Conservation (phyloP, 1,139 yeast species). For the Magnusiomyces magnusii region DNA sequence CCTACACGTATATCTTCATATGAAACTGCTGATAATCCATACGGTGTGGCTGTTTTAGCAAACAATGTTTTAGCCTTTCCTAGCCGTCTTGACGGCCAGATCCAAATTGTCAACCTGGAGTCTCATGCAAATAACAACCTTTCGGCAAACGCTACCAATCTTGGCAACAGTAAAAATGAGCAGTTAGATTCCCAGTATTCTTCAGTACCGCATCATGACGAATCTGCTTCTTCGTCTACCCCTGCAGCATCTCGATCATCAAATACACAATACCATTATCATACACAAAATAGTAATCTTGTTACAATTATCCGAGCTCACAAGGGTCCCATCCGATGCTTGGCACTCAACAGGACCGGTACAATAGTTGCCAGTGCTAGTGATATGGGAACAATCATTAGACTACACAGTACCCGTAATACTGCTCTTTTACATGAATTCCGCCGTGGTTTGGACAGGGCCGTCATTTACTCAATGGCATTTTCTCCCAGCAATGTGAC, state of each 20-base stretch:
- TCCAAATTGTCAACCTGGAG: conserved; percentile 66
- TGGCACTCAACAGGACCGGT: conserved; percentile 66
- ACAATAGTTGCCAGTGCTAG: conserved; percentile 82
- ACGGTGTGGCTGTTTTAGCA: conserved; percentile 58
- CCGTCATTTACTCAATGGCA: conserved; percentile 71
- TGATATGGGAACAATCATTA: conserved; percentile 74
- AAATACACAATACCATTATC: conserved; percentile 1
- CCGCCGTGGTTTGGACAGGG: conserved; percentile 81
- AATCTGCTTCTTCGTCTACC: not conserved
- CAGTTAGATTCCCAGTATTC: not conserved
- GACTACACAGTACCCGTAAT: conserved; percentile 67
- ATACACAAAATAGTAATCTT: conserved; percentile 40
- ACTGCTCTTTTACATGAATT: conserved; percentile 75
- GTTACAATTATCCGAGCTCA: conserved; percentile 81
- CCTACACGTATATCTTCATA: conserved; percentile 63
- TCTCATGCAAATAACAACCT: conserved; percentile 31
- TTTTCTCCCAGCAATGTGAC: conserved; percentile 51
- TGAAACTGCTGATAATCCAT: conserved; percentile 62
- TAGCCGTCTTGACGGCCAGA: conserved; percentile 52
- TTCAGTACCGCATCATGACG: not conserved
- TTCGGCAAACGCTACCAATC: not conserved
- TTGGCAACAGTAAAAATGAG: not conserved
- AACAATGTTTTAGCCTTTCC: conserved; percentile 64
- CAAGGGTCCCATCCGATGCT: conserved; percentile 56
- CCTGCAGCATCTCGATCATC: not conserved